Evolutionary conservation across 1,284 basidiomycete species (phyloP).

Genomic region (Rhodotorula glutinis): DNA sequence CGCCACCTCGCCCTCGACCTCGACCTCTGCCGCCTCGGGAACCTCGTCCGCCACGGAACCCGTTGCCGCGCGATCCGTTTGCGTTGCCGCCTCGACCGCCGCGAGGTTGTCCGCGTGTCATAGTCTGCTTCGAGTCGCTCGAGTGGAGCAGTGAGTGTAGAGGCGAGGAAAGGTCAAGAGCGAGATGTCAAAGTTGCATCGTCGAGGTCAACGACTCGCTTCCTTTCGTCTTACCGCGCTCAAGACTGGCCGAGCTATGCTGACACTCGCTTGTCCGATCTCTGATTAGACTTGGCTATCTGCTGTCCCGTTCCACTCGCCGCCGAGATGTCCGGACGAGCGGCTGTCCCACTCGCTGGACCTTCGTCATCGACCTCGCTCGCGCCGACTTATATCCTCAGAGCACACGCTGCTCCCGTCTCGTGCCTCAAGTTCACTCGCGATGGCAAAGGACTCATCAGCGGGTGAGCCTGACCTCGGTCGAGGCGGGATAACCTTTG

Average conservation of each 20-base stretch:
- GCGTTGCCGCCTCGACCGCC: conserved; percentile 4
- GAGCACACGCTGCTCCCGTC: conserved; percentile 34
- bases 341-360: not conserved
- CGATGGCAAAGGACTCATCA: conserved; percentile 19
- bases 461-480: conserved; percentile 16
- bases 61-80: not conserved
- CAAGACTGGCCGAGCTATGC: not conserved
- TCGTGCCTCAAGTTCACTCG: conserved; percentile 26
- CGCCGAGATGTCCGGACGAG: too few relatives aligned
- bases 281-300: not conserved
- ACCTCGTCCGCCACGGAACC: not conserved
- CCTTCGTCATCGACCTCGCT: not conserved
- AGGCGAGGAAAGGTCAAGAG: not conserved
- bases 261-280: not conserved
- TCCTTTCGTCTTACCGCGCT: too few relatives aligned
- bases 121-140: not conserved
- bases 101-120: conserved; percentile 4
- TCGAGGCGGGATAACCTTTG: too few relatives aligned
- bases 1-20: conserved; percentile 14
- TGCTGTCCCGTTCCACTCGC: too few relatives aligned
- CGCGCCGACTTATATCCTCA: conserved; percentile 36
- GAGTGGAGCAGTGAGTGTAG: too few relatives aligned
- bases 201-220: too few relatives aligned
- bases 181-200: conserved; percentile 14
- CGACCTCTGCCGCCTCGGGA: conserved; percentile 15